Percentiles rank a stretch among this genome's conserved stretches.
These are phyloP conservation scores for Fonsecaea multimorphosa DNA, from an alignment of 2,329 filamentous ascomycete genomes.

Conservation along the genomic window DNA sequence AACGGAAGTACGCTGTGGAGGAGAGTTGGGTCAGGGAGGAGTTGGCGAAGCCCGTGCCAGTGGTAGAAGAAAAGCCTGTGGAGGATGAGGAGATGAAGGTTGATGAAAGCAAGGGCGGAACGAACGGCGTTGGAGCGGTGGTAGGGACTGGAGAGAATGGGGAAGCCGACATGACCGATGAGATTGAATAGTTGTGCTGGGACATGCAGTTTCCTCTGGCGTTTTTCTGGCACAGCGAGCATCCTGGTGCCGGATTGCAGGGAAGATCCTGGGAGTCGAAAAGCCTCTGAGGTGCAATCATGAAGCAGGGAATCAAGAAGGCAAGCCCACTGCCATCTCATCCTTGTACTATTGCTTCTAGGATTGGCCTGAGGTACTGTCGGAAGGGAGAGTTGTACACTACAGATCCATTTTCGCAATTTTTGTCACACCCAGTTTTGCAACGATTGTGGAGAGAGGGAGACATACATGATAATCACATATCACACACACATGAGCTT, in stretches of 20 bases:
- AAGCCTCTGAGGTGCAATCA: background rate
- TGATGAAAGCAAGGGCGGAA: background rate
- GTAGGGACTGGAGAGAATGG: conserved; percentile 21
- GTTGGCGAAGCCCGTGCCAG: conserved; percentile 56
- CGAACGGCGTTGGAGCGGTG: background rate
- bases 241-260: background rate
- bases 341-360: too few relatives aligned
- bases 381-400: too few relatives aligned
- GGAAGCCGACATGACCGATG: conserved; percentile 22
- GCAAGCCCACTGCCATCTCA: background rate
- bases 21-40: conserved; percentile 71
- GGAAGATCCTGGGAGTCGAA: background rate
- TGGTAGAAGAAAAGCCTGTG: conserved; percentile 39
- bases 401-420: too few relatives aligned
- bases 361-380: too few relatives aligned
- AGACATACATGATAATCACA: too few relatives aligned
- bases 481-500: too few relatives aligned
- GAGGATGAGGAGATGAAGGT: conserved; percentile 36
- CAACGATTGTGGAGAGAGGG: too few relatives aligned
- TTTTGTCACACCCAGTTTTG: too few relatives aligned
- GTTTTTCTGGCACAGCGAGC: background rate
- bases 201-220: background rate
- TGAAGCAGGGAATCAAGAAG: background rate
- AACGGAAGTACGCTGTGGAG: conserved; percentile 81
- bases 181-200: conserved; percentile 1